These are phyloP conservation scores for Seminavis robusta DNA, from an alignment of 108 stramenopile species.

Conservation along the genomic window DNA sequence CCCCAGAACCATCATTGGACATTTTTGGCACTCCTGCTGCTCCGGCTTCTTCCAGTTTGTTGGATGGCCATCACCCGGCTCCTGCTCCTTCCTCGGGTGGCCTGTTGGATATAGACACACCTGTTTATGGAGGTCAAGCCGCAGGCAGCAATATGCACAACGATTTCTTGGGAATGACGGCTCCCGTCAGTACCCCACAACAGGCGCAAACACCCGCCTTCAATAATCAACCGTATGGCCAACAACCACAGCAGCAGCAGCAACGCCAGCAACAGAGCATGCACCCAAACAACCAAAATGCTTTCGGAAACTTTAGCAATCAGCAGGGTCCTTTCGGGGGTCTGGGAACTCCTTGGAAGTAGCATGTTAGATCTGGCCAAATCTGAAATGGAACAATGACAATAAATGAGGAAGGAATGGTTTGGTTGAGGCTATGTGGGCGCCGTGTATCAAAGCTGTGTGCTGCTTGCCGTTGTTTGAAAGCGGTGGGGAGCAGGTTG, in stretches of 20 bases:
- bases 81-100: constrained; percentile 23
- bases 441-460: too few relatives aligned
- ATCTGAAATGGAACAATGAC: too few relatives aligned
- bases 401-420: too few relatives aligned
- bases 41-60: constrained; percentile 20
- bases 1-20: constrained; percentile 21
- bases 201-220: constrained; percentile 11
- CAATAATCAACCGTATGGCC: constrained; percentile 33
- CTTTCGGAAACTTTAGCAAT: constrained; percentile 47
- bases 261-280: constrained; percentile 34
- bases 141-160: too few relatives aligned
- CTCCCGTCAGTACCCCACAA: constrained; percentile 27
- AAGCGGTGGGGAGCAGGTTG: too few relatives aligned
- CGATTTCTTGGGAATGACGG: constrained; percentile 85
- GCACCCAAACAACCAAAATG: constrained; percentile 23
- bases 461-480: too few relatives aligned
- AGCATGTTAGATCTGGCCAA: too few relatives aligned
- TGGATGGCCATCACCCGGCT: constrained; percentile 18
- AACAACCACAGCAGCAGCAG: constrained; percentile 43
- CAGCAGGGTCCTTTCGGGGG: constrained; percentile 61
- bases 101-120: too few relatives aligned
- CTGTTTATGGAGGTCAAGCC: too few relatives aligned
- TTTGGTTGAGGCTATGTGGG: too few relatives aligned
- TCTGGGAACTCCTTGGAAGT: too few relatives aligned
- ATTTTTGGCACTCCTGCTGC: constrained; percentile 14